Conservation (phyloP, 2,329 filamentous ascomycete genomes). For the Harringtonia aguacate region DNA sequence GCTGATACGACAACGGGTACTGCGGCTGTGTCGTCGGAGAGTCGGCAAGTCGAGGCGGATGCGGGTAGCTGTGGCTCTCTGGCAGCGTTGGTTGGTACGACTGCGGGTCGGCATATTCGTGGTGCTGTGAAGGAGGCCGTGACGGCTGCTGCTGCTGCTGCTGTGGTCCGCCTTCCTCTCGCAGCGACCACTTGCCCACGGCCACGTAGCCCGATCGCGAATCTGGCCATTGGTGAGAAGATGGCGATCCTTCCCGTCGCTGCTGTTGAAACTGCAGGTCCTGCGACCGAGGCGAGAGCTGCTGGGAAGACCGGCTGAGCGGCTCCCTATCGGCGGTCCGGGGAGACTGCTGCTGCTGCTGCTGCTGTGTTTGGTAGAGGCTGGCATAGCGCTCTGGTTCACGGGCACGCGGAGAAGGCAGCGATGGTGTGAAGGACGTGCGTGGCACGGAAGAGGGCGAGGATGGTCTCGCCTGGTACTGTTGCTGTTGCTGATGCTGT, state of each 20-base stretch:
- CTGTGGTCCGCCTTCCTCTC: not conserved
- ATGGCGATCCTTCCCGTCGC: not conserved
- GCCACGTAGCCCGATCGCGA: conserved; percentile 5
- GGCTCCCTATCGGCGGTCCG: not conserved
- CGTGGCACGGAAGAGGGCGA: conserved; percentile 1
- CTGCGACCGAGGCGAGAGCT: conserved; percentile 2
- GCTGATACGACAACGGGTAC: not conserved
- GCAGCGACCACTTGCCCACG: conserved; percentile 5
- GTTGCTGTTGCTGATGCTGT: too few relatives aligned
- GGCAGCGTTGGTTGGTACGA: not conserved
- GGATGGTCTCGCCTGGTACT: conserved; percentile 1
- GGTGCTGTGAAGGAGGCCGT: not conserved
- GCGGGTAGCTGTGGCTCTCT: not conserved
- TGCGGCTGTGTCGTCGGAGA: not conserved
- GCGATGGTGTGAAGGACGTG: not conserved
- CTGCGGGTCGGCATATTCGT: not conserved
- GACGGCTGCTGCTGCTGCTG: not conserved
- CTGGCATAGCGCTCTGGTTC: too few relatives aligned
- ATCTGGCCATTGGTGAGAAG: conserved; percentile 3
- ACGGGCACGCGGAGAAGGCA: not conserved
- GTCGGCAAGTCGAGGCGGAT: not conserved
- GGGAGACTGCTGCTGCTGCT: conserved; percentile 1
- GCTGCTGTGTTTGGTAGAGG: not conserved
- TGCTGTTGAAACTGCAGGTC: conserved; percentile 1
- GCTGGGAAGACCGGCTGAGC: not conserved